These are phyloP conservation scores for Monilinia polystroma DNA, from an alignment of 2,329 filamentous ascomycete species.

Conservation along the genomic window DNA sequence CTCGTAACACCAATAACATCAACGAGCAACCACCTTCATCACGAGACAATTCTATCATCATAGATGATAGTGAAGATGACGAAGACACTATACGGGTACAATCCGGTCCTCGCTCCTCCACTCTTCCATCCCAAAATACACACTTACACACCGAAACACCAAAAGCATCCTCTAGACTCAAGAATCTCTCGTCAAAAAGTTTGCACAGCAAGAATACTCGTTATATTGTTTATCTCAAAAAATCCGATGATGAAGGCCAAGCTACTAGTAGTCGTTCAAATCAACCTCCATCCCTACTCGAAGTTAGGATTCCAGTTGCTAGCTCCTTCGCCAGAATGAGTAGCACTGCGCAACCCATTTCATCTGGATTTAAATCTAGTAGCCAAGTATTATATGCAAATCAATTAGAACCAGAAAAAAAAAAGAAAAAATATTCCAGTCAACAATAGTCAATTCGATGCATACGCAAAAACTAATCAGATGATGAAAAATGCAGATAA, in stretches of 20 bases:
- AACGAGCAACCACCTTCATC: rapidly evolving
- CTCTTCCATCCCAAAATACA: background rate
- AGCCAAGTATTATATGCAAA: background rate
- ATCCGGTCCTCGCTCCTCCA: background rate
- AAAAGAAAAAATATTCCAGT: slow-evolving; percentile 28
- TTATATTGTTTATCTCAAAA: background rate
- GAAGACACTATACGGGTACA: slow-evolving; percentile 3
- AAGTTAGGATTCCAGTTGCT: background rate
- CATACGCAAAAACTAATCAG: slow-evolving; percentile 29
- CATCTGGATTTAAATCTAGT: background rate
- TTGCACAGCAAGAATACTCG: background rate
- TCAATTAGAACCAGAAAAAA: background rate
- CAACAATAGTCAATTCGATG: slow-evolving; percentile 29
- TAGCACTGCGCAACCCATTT: background rate
- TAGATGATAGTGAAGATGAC: slow-evolving; percentile 2
- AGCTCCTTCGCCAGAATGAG: too few species aligned
- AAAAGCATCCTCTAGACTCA: background rate
- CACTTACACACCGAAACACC: background rate
- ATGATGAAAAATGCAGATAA: slow-evolving; percentile 16
- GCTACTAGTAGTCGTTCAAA: too few species aligned
- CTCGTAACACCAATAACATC: background rate
- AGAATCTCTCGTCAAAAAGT: background rate
- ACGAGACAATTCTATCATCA: background rate
- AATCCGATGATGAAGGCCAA: background rate
- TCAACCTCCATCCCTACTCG: background rate